Conservation (phyloP, 2,329 filamentous ascomycete species). For the Coccinonectria pachysandricola region DNA sequence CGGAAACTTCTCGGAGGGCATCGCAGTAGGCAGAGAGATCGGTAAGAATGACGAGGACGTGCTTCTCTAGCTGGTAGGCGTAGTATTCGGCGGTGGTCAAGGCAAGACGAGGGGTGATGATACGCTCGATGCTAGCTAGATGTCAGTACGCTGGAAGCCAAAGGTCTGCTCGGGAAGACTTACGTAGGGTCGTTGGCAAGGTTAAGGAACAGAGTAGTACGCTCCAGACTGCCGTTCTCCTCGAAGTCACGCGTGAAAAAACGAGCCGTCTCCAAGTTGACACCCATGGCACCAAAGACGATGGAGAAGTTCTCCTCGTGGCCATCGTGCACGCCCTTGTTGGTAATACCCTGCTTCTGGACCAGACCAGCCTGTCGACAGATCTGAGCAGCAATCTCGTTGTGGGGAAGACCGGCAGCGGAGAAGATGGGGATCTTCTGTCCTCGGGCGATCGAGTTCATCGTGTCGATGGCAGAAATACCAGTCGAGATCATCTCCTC, state of each 20-base stretch:
- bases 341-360: constrained; percentile 63
- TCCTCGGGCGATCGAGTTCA: constrained; percentile 95
- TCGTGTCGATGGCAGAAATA: constrained; percentile 98
- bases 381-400: constrained; percentile 98
- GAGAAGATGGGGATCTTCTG: constrained; percentile 99
- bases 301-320: constrained; percentile 99
- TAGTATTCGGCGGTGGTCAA: constrained; percentile 99
- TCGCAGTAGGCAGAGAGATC: constrained; percentile 98
- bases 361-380: constrained; percentile 94
- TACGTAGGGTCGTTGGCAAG: constrained; percentile 98
- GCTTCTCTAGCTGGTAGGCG: constrained; percentile 99
- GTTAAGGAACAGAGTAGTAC: constrained; percentile 95
- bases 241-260: constrained; percentile 99
- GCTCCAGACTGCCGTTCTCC: constrained; percentile 97
- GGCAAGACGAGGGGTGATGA: constrained; percentile 96
- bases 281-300: constrained; percentile 99
- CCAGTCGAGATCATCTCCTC: constrained; percentile 99
- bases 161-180: constrained; percentile 25
- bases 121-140: constrained; percentile 77
- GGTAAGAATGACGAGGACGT: constrained; percentile 96
- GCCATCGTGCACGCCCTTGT: constrained; percentile 90
- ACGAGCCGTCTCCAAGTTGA: constrained; percentile 95
- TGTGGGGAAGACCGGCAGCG: constrained; percentile 93
- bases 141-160: constrained; percentile 3
- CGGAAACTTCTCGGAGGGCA: constrained; percentile 95